phyloP scores from a whole-genome alignment of 2,329 filamentous ascomycete genomes.

The Xylariaceae sp. region DNA sequence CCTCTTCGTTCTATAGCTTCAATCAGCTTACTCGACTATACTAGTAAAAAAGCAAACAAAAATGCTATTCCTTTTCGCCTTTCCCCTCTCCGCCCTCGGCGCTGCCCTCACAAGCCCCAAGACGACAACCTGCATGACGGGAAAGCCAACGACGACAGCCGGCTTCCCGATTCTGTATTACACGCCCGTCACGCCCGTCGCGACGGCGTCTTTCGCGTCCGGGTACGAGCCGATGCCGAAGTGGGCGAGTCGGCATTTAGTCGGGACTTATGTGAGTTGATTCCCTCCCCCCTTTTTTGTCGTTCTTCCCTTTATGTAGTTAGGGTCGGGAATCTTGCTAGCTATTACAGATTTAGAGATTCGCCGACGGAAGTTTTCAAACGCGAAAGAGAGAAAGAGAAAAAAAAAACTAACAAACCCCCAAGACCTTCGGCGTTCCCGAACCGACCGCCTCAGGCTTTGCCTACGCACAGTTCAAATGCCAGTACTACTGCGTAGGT shows the following conservation, averaged over 20 bases:
- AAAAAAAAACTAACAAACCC: background rate
- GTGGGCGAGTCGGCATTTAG: conserved; percentile 27
- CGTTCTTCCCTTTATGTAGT: background rate
- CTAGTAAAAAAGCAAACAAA: background rate
- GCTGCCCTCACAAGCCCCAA: conserved; percentile 9
- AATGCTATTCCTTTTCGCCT: conserved; percentile 5
- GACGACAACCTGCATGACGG: conserved; percentile 24
- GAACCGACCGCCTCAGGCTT: conserved; percentile 28
- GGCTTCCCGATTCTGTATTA: conserved; percentile 32
- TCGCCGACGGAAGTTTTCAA: no score
- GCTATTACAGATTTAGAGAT: no score
- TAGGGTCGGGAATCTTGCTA: no score
- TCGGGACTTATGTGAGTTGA: conserved; percentile 27
- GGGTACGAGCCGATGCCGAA: conserved; percentile 27
- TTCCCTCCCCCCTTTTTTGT: background rate
- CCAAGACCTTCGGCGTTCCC: conserved; percentile 30
- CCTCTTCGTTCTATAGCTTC: no score
- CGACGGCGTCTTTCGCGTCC: conserved; percentile 3
- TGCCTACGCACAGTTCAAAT: conserved; percentile 33
- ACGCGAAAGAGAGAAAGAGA: background rate
- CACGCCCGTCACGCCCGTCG: conserved; percentile 22
- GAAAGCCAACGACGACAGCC: conserved; percentile 25
- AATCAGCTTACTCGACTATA: no score
- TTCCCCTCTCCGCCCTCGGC: conserved; percentile 11
- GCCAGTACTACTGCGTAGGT: conserved; percentile 32